Evolutionary conservation across 2,329 filamentous ascomycete species (phyloP).

Genomic region (Aspergillus fischeri): DNA sequence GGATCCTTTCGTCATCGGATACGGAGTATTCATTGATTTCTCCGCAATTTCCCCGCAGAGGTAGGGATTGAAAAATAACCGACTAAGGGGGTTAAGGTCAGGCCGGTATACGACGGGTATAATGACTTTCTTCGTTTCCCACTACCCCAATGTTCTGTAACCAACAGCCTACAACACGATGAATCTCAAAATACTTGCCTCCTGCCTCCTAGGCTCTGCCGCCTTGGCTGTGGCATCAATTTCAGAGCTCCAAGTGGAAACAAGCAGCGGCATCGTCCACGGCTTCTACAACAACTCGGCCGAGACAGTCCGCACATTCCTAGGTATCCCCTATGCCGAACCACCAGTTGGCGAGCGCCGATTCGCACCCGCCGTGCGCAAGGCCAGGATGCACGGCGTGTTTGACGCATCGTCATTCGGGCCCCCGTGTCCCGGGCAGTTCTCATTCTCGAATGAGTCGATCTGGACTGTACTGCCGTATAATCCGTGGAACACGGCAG

Average conservation of each 20-base stretch:
- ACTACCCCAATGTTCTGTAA: too few relatives aligned
- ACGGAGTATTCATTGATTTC: neutral
- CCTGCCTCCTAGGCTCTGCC: too few relatives aligned
- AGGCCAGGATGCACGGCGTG: slow-evolving; percentile 21
- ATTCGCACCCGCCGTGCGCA: slow-evolving; percentile 33
- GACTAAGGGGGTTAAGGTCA: too few relatives aligned
- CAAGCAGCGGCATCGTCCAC: slow-evolving; percentile 12
- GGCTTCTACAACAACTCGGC: slow-evolving; percentile 15
- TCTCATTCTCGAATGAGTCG: slow-evolving; percentile 7
- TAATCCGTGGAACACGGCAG: slow-evolving; percentile 5
- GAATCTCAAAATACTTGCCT: too few relatives aligned
- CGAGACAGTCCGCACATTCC: slow-evolving; percentile 27
- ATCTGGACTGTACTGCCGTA: slow-evolving; percentile 17
- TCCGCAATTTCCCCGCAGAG: neutral
- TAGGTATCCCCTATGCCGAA: slow-evolving; percentile 45
- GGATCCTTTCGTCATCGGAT: neutral
- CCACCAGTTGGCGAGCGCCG: slow-evolving; percentile 41
- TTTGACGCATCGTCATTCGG: slow-evolving; percentile 21
- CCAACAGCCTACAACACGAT: too few relatives aligned
- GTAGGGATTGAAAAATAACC: neutral
- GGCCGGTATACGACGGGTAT: neutral
- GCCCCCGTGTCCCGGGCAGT: slow-evolving; percentile 6
- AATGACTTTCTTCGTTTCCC: neutral
- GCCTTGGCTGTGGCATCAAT: too few relatives aligned
- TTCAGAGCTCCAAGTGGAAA: slow-evolving; percentile 1